Base-by-base conservation (phyloP, 1,139 yeast genomes). In the Saccharomyces hybrid region DNA sequence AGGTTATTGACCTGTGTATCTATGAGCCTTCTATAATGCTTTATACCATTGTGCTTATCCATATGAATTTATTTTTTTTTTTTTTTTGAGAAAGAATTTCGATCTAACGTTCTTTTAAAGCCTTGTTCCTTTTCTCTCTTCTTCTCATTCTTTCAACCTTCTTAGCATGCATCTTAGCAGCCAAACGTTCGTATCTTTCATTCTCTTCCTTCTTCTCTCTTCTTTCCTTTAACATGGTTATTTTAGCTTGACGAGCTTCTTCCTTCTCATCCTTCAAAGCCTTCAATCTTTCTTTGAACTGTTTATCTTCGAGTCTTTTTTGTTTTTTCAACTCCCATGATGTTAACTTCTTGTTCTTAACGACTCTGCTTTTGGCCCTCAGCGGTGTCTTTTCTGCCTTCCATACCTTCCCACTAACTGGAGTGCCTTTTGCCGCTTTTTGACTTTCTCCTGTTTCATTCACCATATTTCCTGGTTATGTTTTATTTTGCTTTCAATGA, bases 71-170 rank as follows among this genome's bases (percentile, higher is more conserved):
- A 23, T 23, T 23, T 23, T 23, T 23, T 23, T 23, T 23, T 23
- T 20, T 16, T 6, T 9, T 38, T 9, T 11, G 7, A 13, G 20
- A 38, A 8, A 38, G 44, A 9, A 16, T 20, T 11, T 38, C 16
- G 13, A 38, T 60, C 63, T 70, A 79, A 71, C 84, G 83, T 62
- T 86, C 93, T 67, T 82, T 85, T 69, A 86, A 80, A 61, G 86
- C 74, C 71, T 86, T 86, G 71, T 86, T 86, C 74, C 93, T 82
- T 82, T 86, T 86, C 69, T 86, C 95, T 70, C 82, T 84, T 76
- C 84, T 84, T 73, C 84, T 84, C 73, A 86, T 70, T 72, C 95
- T 81, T 57, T 86, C 95, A 47, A 84, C 83, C 77, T 81, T 84
- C 79, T 84, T 84, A 47, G 84, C 85, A 65, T 85, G 86, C 89